Percentiles rank a stretch among this genome's conserved stretches.
Evolutionary conservation across 2,329 filamentous ascomycete species (phyloP).

Genomic region (Diaporthe citriasiana): DNA sequence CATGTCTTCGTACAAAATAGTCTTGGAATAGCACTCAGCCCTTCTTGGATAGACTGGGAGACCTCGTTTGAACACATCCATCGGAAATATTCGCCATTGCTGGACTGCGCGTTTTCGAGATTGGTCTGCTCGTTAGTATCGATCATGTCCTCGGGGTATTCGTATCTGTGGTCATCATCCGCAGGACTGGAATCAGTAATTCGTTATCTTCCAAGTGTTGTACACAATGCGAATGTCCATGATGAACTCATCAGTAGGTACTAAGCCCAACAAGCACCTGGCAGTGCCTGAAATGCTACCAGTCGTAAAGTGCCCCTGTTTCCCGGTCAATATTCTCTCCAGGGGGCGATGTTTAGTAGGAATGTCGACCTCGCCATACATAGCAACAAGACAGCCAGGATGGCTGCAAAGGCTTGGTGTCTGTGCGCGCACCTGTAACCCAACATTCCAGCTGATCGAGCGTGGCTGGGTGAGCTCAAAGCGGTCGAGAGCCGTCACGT

Average conservation of each 20-base stretch:
- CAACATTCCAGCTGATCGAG: not conserved
- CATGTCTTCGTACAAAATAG: not conserved
- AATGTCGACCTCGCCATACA: not conserved
- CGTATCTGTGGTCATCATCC: not conserved
- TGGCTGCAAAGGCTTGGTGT: not conserved
- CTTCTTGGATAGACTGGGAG: not conserved
- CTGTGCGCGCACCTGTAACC: not conserved
- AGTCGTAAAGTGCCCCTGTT: not conserved
- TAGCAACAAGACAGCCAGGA: not conserved
- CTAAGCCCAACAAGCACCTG: not conserved
- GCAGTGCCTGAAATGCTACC: not conserved
- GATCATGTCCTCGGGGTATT: not conserved
- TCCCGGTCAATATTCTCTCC: not conserved
- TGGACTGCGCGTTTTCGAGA: not conserved
- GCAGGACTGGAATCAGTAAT: not conserved
- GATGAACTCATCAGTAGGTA: not conserved
- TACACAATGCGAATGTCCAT: not conserved
- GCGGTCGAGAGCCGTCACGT: not conserved
- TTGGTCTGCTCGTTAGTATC: not conserved
- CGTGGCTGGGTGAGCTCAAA: not conserved
- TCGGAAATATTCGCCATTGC: not conserved
- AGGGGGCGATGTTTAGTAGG: not conserved
- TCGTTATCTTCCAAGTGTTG: not conserved
- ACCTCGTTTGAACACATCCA: too few relatives aligned
- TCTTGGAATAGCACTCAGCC: not conserved